phyloP scores from a whole-genome alignment of 305 asterid species.

The Fraxinus sp. region DNA sequence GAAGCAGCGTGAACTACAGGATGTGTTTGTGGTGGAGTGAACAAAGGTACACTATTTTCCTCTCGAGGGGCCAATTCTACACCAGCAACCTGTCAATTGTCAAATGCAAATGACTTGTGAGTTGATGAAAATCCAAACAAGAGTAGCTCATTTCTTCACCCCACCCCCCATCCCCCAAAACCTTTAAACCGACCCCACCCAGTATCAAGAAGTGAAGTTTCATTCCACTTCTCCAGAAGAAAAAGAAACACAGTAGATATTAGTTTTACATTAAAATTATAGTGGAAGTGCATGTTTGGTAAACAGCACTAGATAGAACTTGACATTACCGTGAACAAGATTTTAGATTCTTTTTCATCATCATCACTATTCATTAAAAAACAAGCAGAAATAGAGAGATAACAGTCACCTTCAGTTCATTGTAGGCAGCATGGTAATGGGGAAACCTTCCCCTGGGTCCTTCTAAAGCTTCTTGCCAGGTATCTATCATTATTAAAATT shows the following conservation, averaged over 20 bases:
- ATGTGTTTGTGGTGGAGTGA: constrained; percentile 93
- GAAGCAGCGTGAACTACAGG: constrained; percentile 59
- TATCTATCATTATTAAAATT: constrained; percentile 76
- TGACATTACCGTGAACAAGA: neutral
- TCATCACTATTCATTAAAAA: neutral
- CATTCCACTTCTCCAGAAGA: neutral
- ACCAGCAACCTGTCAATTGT: constrained; percentile 64
- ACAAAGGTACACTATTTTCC: constrained; percentile 77
- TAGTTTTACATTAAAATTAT: neutral
- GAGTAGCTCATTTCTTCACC: neutral
- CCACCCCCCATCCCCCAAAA: neutral
- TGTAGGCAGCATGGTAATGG: constrained; percentile 82
- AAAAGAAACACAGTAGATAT: neutral
- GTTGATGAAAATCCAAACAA: neutral
- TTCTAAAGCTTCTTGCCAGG: constrained; percentile 96
- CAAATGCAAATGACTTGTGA: constrained; percentile 19
- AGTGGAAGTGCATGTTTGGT: neutral
- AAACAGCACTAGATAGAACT: neutral
- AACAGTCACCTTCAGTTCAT: constrained; percentile 70
- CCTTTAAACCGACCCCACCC: neutral
- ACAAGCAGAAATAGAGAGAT: neutral
- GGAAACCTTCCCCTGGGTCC: constrained; percentile 82
- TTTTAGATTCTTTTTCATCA: neutral
- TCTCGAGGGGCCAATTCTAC: constrained; percentile 87
- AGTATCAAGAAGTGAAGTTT: neutral